Conservation (phyloP, 805 yeast genomes). For the Wilhelminamyces savonicus region DNA sequence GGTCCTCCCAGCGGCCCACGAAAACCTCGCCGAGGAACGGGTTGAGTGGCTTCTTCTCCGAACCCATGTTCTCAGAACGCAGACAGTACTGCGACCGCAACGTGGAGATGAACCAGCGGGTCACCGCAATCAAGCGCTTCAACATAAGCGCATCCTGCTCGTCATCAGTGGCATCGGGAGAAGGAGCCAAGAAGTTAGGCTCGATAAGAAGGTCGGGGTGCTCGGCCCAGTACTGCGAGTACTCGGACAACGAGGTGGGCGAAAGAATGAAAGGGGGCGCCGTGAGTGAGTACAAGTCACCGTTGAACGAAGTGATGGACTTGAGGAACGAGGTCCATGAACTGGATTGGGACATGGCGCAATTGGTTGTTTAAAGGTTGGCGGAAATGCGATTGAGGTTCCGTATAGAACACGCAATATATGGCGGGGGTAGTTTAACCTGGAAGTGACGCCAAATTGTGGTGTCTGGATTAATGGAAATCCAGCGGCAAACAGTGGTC, state of each 20-base stretch:
- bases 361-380: too few species aligned
- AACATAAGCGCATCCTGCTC: slow-evolving; percentile 42
- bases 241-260: slow-evolving; percentile 83
- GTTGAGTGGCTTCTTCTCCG: slow-evolving; percentile 94
- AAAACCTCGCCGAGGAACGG: slow-evolving; percentile 95
- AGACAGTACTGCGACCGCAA: slow-evolving; percentile 91
- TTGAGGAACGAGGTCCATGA: slow-evolving; percentile 93
- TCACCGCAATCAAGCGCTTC: slow-evolving; percentile 72
- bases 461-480: too few species aligned
- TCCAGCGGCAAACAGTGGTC: too few species aligned
- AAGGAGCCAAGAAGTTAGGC: slow-evolving; percentile 47
- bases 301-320: slow-evolving; percentile 87
- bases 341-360: slow-evolving; percentile 22
- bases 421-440: too few species aligned
- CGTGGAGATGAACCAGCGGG: slow-evolving; percentile 88
- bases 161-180: slow-evolving; percentile 28
- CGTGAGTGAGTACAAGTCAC: slow-evolving; percentile 87
- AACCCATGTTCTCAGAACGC: slow-evolving; percentile 85
- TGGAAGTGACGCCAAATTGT: too few species aligned
- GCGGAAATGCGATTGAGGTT: too few species aligned
- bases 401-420: too few species aligned
- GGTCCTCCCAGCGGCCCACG: slow-evolving; percentile 79
- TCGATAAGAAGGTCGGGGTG: slow-evolving; percentile 78
- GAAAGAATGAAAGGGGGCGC: slow-evolving; percentile 97
- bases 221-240: slow-evolving; percentile 94